Base-by-base conservation (phyloP, 1,139 yeast genomes). In the Suhomyces maxii region DNA sequence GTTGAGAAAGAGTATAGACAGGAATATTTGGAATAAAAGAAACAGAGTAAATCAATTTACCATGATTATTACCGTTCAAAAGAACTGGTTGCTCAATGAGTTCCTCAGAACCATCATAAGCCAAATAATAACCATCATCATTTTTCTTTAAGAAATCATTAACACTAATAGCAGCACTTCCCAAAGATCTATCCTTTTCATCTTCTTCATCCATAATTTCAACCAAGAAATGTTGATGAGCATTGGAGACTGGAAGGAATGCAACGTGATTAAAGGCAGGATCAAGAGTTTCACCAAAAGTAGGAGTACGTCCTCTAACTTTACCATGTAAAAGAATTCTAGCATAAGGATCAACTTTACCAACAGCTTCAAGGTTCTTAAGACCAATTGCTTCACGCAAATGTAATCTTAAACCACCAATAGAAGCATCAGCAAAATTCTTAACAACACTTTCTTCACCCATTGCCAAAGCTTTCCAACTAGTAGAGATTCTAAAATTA, bases 321-420 rank as follows among this genome's bases (percentile, higher is more conserved):
- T 78, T 79, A 54, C 85, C 87, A 57, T 83, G 80, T 48, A 80
- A 63, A 42, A 79, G 57, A 12, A 86, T 73, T 51, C 79, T 76
- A 38, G 83, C 80, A 59, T 84, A 86, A 6, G 95, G 93, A 64
- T 86, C 91, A 56, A 86, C 82, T 51, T 78, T 80, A 46, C 91
- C 91, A 48, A 85, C 78, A 6, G 79, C 67, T 59, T 83, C 87
- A 58, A 82, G 67, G 55, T 86, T 86, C 56, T 79, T 71, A 54
- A 86, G 68, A 44, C 78, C 79, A 12, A 63, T 64, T 13, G 85
- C 87, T 32, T 73, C 68, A 52, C 82, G 75, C 44, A 86, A 56
- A 54, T 81, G 82, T 37, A 86, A 61, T 67, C 85, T 80, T 32
- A 83, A 61, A 42, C 82, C 83, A 58, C 91, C 95, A 53, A 86